Conservation (phyloP, 345 rosid species). For the Cardamine resedifolia region DNA sequence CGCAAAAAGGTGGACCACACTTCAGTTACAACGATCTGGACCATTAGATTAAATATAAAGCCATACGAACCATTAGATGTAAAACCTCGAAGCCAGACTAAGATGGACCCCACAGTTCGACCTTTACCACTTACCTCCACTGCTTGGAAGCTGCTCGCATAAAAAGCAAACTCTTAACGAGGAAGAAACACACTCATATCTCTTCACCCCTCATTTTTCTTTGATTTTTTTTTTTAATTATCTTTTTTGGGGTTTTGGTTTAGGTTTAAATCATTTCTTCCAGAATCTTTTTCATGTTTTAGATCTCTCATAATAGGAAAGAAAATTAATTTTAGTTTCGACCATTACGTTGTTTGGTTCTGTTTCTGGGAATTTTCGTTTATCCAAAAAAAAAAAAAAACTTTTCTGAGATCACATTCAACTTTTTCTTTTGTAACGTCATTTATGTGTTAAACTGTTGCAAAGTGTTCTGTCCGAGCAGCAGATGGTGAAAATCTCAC, state of each 20-base stretch:
- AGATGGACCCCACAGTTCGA: conserved; percentile 28
- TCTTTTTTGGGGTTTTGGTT: neutral
- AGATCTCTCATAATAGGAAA: conserved; percentile 21
- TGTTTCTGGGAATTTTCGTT: conserved; percentile 19
- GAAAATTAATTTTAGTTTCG: neutral
- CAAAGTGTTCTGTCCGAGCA: conserved; percentile 30
- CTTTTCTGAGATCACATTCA: conserved; percentile 22
- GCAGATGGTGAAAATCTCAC: conserved; percentile 53
- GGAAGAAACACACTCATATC: conserved; percentile 35
- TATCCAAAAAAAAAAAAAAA: too few relatives aligned
- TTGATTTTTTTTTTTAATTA: neutral
- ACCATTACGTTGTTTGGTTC: conserved; percentile 1
- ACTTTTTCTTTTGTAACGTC: conserved; percentile 3
- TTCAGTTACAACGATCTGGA: neutral
- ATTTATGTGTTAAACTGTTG: conserved; percentile 34
- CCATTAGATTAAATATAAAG: conserved; percentile 14
- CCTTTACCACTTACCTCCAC: conserved; percentile 31
- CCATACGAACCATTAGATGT: conserved; percentile 21
- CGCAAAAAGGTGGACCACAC: conserved; percentile 15
- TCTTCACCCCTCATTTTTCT: neutral
- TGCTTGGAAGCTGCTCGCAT: conserved; percentile 8
- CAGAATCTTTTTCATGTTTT: neutral
- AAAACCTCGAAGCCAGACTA: conserved; percentile 18
- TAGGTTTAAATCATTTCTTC: neutral
- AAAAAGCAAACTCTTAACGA: conserved; percentile 35